A percentile compares a stretch with the other conserved stretches of the same genome.
phyloP scores from a whole-genome alignment of 768 basidiomycete species.

The Lactifluus echinatus region DNA sequence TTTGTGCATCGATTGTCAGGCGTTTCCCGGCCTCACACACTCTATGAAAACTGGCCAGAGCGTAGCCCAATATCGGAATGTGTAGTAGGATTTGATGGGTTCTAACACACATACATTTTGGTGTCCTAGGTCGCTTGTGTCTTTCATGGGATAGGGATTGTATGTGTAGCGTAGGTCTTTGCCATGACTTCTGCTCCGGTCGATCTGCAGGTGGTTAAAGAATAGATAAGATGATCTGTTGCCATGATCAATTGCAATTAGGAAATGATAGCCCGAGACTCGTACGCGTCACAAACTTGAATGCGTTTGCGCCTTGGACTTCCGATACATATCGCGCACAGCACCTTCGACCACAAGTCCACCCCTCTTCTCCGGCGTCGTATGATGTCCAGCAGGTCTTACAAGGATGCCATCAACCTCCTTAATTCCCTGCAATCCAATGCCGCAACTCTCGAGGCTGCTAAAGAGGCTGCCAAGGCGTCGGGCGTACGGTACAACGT shows the following conservation, averaged over 20 bases:
- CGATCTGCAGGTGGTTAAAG: neutral
- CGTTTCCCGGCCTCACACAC: neutral
- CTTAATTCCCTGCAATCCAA: conserved; percentile 86
- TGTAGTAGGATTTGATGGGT: conserved; percentile 68
- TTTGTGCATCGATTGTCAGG: neutral
- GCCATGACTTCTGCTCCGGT: conserved; percentile 16
- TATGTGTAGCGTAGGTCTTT: conserved; percentile 23
- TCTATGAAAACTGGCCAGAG: conserved; percentile 37
- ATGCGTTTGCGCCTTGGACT: neutral
- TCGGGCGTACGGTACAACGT: conserved; percentile 50
- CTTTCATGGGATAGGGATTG: conserved; percentile 25
- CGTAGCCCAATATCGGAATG: conserved; percentile 56
- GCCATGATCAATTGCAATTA: neutral
- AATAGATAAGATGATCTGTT: neutral
- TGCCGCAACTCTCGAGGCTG: conserved; percentile 82
- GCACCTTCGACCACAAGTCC: neutral
- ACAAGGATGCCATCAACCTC: conserved; percentile 62
- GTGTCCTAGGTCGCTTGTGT: conserved; percentile 17
- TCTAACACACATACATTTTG: neutral
- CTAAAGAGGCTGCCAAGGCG: conserved; percentile 72
- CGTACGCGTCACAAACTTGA: neutral
- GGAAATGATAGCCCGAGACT: neutral
- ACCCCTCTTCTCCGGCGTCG: conserved; percentile 18
- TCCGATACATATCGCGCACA: neutral
- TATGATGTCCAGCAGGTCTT: conserved; percentile 56